Evolutionary conservation across 495 filamentous ascomycete species (phyloP).

Genomic region (Aspergillus wentii): DNA sequence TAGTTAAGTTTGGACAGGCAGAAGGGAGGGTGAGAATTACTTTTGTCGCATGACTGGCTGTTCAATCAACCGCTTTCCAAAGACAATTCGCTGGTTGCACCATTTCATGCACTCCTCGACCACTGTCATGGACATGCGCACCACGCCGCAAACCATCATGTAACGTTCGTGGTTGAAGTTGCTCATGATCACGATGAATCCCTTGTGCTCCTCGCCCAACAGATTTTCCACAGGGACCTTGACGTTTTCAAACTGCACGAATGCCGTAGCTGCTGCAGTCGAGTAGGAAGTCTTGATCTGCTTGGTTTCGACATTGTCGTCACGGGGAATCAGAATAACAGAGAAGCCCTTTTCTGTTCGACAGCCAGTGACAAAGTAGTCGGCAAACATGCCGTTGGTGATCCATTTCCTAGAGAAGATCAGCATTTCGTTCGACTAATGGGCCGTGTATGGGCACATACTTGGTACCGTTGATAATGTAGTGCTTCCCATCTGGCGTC

Average conservation of each 20-base stretch:
- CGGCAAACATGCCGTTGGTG: constrained; percentile 79
- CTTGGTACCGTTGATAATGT: constrained; percentile 84
- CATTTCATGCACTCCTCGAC: constrained; percentile 87
- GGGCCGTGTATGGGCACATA: too few relatives aligned
- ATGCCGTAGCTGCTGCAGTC: constrained; percentile 71
- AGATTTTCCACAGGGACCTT: constrained; percentile 78
- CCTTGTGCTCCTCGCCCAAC: constrained; percentile 80
- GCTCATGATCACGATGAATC: constrained; percentile 81
- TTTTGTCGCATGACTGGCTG: constrained; percentile 86
- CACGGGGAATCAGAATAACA: constrained; percentile 70
- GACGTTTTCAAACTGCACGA: constrained; percentile 80
- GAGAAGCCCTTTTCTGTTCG: constrained; percentile 78
- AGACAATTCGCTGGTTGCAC: constrained; percentile 85
- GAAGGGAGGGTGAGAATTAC: constrained; percentile 21
- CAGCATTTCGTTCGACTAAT: too few relatives aligned
- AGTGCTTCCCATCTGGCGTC: constrained; percentile 78
- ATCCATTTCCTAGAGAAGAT: constrained; percentile 80
- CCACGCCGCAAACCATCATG: constrained; percentile 62
- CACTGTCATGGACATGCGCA: constrained; percentile 60
- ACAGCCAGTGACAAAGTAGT: constrained; percentile 82
- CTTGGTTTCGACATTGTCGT: constrained; percentile 66
- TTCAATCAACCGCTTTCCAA: constrained; percentile 73
- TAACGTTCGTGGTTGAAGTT: constrained; percentile 84
- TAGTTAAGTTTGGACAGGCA: constrained; percentile 3
- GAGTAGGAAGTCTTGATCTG: constrained; percentile 87